phyloP scores from a whole-genome alignment of 2,329 filamentous ascomycete genomes.

The Ophiocordyceps robertsii region DNA sequence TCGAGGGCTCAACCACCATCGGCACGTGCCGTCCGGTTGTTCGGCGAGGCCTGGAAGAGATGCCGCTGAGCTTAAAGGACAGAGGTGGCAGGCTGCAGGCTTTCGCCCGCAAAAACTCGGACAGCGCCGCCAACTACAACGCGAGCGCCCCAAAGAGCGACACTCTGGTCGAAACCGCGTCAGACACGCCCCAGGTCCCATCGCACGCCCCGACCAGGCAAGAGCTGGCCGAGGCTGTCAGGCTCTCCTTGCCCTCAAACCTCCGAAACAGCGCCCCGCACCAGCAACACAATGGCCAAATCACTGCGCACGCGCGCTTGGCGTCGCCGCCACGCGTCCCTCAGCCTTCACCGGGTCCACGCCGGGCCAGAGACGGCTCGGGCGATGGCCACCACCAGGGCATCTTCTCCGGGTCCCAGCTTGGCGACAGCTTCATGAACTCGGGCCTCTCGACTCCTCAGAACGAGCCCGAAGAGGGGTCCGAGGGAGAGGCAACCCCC shows the following conservation, averaged over 20 bases:
- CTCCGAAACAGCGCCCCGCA: slow-evolving; percentile 15
- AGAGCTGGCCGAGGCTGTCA: slow-evolving; percentile 18
- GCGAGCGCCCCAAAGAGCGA: slow-evolving; percentile 7
- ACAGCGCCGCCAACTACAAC: slow-evolving; percentile 9
- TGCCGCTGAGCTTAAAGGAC: slow-evolving; percentile 17
- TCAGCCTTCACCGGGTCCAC: slow-evolving; percentile 9
- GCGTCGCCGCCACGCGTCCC: slow-evolving; percentile 9
- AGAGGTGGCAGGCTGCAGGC: slow-evolving; percentile 16
- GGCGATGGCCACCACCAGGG: slow-evolving; percentile 9
- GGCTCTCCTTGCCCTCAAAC: slow-evolving; percentile 19
- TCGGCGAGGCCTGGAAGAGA: slow-evolving; percentile 2
- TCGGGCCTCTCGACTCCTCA: slow-evolving; percentile 23
- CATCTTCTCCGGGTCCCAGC: slow-evolving; percentile 24
- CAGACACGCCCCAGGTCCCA: slow-evolving; percentile 6
- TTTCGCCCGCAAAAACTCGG: slow-evolving; percentile 15
- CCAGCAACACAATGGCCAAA: slow-evolving; percentile 9
- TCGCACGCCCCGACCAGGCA: slow-evolving; percentile 11
- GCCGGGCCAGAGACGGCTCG: slow-evolving; percentile 2
- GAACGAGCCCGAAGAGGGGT: slow-evolving; percentile 11
- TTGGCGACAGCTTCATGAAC: slow-evolving; percentile 25
- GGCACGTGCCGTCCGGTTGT: background rate
- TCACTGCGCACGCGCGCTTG: slow-evolving; percentile 1
- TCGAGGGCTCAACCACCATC: no score
- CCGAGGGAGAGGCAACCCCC: slow-evolving; percentile 3
- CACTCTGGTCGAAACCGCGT: slow-evolving; percentile 6